phyloP scores from a whole-genome alignment of 805 yeast species.

The Yarrowia sp. region DNA sequence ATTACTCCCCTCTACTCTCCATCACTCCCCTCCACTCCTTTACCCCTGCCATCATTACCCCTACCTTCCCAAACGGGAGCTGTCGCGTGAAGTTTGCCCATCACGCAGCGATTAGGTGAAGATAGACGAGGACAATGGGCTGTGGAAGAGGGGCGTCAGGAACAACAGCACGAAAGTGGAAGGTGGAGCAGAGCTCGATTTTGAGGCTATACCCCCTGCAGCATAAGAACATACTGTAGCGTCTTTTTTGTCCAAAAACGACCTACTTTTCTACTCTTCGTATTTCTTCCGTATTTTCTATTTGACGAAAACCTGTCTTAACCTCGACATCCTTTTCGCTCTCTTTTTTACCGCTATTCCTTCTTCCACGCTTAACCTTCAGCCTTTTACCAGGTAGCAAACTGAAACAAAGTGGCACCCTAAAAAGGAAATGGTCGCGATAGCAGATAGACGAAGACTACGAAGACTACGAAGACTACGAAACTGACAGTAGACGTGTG shows the following conservation, averaged over 20 bases:
- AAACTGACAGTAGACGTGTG: too few relatives aligned
- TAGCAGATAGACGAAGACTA: not conserved
- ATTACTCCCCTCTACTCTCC: too few relatives aligned
- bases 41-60: not conserved
- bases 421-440: not conserved
- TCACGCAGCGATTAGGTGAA: constrained; percentile 27
- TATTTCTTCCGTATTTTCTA: not conserved
- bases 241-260: too few relatives aligned
- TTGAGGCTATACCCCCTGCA: too few relatives aligned
- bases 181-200: too few relatives aligned
- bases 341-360: too few relatives aligned
- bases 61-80: constrained; percentile 4
- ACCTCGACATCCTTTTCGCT: not conserved
- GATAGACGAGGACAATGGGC: constrained; percentile 9
- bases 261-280: too few relatives aligned
- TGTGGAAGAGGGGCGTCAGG: too few relatives aligned
- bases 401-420: constrained; percentile 13
- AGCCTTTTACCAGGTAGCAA: constrained; percentile 18
- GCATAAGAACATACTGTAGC: too few relatives aligned
- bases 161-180: too few relatives aligned
- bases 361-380: not conserved
- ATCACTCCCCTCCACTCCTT: not conserved
- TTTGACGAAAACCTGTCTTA: too few relatives aligned
- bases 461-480: too few relatives aligned
- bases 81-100: constrained; percentile 13